These are phyloP conservation scores for Tarenaya hassleriana DNA, from an alignment of 345 rosid species.

Conservation along the genomic window DNA sequence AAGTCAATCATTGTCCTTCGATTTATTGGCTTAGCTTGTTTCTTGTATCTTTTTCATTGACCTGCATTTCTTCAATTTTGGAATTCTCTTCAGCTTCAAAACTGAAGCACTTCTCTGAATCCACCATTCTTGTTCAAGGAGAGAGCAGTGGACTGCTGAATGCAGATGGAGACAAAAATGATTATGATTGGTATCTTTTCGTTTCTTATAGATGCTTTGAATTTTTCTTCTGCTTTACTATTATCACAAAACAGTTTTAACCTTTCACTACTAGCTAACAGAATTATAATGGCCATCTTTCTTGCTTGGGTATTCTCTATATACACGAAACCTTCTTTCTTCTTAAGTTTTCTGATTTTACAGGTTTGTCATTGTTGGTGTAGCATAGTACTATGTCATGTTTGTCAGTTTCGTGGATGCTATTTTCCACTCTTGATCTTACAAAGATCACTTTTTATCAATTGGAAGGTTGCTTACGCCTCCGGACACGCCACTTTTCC, in stretches of 20 bases:
- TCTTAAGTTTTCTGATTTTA: slow-evolving; percentile 12
- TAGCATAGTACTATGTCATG: neutral
- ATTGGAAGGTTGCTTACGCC: slow-evolving; percentile 90
- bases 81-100: slow-evolving; percentile 53
- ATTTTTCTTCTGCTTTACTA: slow-evolving; percentile 9
- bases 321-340: neutral
- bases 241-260: neutral
- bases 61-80: slow-evolving; percentile 21
- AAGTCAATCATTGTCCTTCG: neutral
- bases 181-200: slow-evolving; percentile 79
- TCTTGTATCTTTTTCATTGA: slow-evolving; percentile 12
- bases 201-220: slow-evolving; percentile 1
- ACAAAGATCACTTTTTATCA: slow-evolving; percentile 28
- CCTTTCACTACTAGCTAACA: neutral
- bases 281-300: neutral
- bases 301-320: neutral
- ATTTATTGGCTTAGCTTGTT: slow-evolving; percentile 12
- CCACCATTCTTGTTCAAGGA: slow-evolving; percentile 72
- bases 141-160: slow-evolving; percentile 79
- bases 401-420: slow-evolving; percentile 13
- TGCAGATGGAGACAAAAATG: slow-evolving; percentile 88
- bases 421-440: slow-evolving; percentile 24
- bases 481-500: slow-evolving; percentile 96
- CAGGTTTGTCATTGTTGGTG: slow-evolving; percentile 7
- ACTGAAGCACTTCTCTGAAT: slow-evolving; percentile 72